phyloP scores from a whole-genome alignment of 495 filamentous ascomycete genomes.

The Neurospora sp. region DNA sequence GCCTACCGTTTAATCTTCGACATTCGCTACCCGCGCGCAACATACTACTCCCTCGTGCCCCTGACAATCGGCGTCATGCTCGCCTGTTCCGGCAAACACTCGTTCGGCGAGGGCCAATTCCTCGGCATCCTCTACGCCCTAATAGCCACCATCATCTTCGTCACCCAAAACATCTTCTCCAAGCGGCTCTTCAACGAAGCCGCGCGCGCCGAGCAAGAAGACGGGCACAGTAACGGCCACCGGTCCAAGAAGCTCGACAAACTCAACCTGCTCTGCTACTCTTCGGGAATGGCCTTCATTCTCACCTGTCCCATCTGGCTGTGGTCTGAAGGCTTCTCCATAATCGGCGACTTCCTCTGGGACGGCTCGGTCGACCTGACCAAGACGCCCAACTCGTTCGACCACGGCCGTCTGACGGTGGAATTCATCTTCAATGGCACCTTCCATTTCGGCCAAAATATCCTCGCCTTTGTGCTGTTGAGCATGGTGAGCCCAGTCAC shows the following conservation, averaged over 20 bases:
- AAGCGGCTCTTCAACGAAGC: conserved; percentile 98
- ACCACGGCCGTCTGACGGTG: conserved; percentile 65
- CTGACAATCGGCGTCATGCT: conserved; percentile 90
- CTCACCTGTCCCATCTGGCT: conserved; percentile 92
- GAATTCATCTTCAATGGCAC: conserved; percentile 96
- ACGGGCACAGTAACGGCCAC: conserved; percentile 40
- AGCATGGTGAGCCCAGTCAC: conserved; percentile 92
- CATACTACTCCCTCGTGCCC: conserved; percentile 86
- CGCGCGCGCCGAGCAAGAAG: conserved; percentile 56
- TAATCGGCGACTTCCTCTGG: conserved; percentile 64
- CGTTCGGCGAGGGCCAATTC: conserved; percentile 64
- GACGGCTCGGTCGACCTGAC: conserved; percentile 53
- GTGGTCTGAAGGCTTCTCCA: conserved; percentile 70
- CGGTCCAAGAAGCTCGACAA: conserved; percentile 80
- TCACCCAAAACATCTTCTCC: conserved; percentile 97
- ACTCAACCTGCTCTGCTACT: conserved; percentile 94
- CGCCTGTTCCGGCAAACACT: conserved; percentile 73
- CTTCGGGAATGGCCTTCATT: conserved; percentile 80
- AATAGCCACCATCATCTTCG: conserved; percentile 82
- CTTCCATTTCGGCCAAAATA: conserved; percentile 94
- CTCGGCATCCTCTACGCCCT: conserved; percentile 83
- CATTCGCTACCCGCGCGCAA: conserved; percentile 77
- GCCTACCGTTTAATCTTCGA: conserved; percentile 84
- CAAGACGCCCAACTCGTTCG: conserved; percentile 54
- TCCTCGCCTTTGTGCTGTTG: conserved; percentile 84